These are phyloP conservation scores for Xylariomycetidae sp. DNA, from an alignment of 2,329 filamentous ascomycete species.

Conservation along the genomic window DNA sequence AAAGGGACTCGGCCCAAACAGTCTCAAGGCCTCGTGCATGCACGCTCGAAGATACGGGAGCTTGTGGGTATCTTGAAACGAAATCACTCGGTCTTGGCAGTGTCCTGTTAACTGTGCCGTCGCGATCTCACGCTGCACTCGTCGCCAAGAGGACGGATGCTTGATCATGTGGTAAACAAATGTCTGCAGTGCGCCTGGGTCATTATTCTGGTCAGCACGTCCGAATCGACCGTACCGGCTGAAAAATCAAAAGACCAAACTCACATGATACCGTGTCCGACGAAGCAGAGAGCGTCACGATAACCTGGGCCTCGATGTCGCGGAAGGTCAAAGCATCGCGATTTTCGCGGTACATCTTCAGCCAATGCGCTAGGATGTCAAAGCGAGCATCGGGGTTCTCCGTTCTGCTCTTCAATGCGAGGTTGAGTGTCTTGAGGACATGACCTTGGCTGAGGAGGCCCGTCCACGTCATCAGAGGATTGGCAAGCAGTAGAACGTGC, in stretches of 20 bases:
- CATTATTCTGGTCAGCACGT: background rate
- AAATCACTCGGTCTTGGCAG: constrained; percentile 11
- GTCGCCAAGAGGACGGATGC: constrained; percentile 4
- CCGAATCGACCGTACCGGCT: background rate
- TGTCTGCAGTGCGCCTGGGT: background rate
- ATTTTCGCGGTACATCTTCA: constrained; percentile 9
- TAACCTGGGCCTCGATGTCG: constrained; percentile 14
- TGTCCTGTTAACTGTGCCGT: background rate
- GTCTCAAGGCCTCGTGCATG: constrained; percentile 27
- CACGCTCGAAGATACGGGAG: constrained; percentile 28
- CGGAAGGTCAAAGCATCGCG: constrained; percentile 13
- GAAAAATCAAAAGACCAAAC: background rate
- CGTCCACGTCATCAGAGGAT: constrained; percentile 11
- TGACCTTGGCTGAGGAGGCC: background rate
- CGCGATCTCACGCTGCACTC: background rate
- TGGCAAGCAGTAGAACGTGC: constrained; percentile 11
- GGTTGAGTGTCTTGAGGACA: background rate
- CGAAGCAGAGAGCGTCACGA: too few relatives aligned
- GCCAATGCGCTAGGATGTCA: constrained; percentile 13
- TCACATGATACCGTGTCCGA: too few relatives aligned
- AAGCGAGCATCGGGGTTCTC: constrained; percentile 10
- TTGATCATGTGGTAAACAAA: background rate
- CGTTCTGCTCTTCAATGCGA: constrained; percentile 5
- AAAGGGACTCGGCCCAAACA: constrained; percentile 22
- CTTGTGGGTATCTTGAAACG: constrained; percentile 21